Conservation (phyloP, 2,329 filamentous ascomycete species). For the Biscogniauxia sp. region DNA sequence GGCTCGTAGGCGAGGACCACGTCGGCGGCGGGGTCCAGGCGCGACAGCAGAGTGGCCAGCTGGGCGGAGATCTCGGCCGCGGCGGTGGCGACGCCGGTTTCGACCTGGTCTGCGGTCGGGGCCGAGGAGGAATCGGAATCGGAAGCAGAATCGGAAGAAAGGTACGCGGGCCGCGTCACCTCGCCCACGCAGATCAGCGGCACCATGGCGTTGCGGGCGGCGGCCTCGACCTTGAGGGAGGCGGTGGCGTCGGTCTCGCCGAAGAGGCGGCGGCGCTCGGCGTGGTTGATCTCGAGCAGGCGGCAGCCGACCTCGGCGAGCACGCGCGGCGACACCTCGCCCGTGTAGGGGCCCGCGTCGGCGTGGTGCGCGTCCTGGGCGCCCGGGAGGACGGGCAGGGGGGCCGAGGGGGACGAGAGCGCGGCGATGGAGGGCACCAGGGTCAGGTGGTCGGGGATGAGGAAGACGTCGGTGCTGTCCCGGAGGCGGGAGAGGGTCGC, state of each 20-base stretch:
- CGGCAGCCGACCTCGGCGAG: constrained; percentile 66
- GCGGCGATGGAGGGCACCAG: constrained; percentile 52
- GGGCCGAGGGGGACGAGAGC: constrained; percentile 36
- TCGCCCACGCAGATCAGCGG: constrained; percentile 83
- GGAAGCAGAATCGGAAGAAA: no score
- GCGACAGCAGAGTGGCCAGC: constrained; percentile 59
- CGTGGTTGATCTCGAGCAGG: constrained; percentile 78
- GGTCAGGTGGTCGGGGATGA: constrained; percentile 76
- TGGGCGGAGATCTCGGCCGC: constrained; percentile 66
- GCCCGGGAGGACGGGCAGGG: constrained; percentile 61
- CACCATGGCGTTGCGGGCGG: constrained; percentile 65
- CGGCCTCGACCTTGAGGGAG: constrained; percentile 67
- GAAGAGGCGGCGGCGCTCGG: constrained; percentile 71
- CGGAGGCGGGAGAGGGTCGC: constrained; percentile 24
- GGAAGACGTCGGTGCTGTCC: constrained; percentile 51
- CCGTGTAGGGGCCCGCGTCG: constrained; percentile 71
- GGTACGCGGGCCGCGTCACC: constrained; percentile 37
- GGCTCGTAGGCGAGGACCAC: constrained; percentile 83
- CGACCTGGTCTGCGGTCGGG: constrained; percentile 35
- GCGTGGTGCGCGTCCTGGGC: constrained; percentile 76
- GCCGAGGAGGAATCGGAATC: constrained; percentile 35
- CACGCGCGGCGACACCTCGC: constrained; percentile 69
- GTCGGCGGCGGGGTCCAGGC: constrained; percentile 49
- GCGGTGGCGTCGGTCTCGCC: constrained; percentile 70
- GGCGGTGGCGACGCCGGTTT: constrained; percentile 52